Conservation (phyloP, 257 asterid species). For the Datura wrightii region DNA sequence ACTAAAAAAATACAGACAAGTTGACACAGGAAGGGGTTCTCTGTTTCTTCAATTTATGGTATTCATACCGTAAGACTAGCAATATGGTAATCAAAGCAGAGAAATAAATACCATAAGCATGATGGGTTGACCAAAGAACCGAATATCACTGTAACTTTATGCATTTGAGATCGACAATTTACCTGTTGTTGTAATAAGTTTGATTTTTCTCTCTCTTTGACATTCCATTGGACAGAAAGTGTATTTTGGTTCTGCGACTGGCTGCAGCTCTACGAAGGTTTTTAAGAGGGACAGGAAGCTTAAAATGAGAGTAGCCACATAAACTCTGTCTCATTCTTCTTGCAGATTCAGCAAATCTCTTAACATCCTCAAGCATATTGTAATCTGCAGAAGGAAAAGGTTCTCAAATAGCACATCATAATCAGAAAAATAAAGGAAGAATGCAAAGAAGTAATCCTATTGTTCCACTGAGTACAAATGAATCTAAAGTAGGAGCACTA, state of each 20-base stretch:
- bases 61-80: not conserved
- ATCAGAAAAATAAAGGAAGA: constrained; percentile 8
- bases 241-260: constrained; percentile 60
- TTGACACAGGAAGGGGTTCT: not conserved
- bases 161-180: constrained; percentile 7
- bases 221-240: constrained; percentile 75
- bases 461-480: not conserved
- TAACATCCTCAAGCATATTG: constrained; percentile 88
- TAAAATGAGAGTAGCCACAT: constrained; percentile 51
- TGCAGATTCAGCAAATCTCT: constrained; percentile 86
- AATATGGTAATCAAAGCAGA: not conserved
- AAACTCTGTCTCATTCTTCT: constrained; percentile 65
- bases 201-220: constrained; percentile 67
- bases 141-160: not conserved
- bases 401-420: not conserved
- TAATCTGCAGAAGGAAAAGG: constrained; percentile 54
- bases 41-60: not conserved
- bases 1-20: not conserved
- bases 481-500: not conserved
- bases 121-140: not conserved
- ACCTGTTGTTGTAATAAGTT: constrained; percentile 66
- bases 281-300: constrained; percentile 65
- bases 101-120: not conserved
- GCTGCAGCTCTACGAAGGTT: constrained; percentile 69
- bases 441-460: not conserved